phyloP scores from a whole-genome alignment of 108 stramenopile genomes.

The Aurantiochytrium sp. region DNA sequence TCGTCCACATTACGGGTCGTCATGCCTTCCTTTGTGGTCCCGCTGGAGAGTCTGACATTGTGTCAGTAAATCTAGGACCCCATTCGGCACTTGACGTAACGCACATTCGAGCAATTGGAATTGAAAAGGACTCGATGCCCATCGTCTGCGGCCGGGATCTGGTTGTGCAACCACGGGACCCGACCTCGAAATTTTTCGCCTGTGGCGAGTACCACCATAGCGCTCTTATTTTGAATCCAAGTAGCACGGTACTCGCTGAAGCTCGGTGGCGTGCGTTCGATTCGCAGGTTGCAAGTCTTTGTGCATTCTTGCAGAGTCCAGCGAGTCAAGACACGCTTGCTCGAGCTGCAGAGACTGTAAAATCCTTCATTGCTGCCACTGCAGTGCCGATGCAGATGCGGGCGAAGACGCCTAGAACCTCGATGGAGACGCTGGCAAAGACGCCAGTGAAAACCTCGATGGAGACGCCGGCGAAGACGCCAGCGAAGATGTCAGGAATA shows the following conservation, averaged over 20 bases:
- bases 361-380: not conserved
- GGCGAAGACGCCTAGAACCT: no score
- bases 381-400: no score
- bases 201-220: not conserved
- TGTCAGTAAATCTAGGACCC: not conserved
- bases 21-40: not conserved
- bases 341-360: not conserved
- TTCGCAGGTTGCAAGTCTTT: not conserved
- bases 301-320: not conserved
- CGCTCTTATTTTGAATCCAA: not conserved
- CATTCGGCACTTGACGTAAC: not conserved
- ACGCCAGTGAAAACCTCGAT: no score
- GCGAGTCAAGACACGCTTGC: not conserved
- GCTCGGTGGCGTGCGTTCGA: not conserved
- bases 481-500: no score
- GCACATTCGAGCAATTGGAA: not conserved
- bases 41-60: not conserved
- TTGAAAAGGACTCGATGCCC: no score
- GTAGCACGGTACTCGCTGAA: not conserved
- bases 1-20: not conserved
- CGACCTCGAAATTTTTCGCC: not conserved
- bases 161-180: not conserved
- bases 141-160: not conserved
- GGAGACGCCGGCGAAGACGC: no score
- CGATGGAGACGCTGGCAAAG: no score